phyloP scores from a whole-genome alignment of 2,329 filamentous ascomycete genomes.

The Phoma sp. region DNA sequence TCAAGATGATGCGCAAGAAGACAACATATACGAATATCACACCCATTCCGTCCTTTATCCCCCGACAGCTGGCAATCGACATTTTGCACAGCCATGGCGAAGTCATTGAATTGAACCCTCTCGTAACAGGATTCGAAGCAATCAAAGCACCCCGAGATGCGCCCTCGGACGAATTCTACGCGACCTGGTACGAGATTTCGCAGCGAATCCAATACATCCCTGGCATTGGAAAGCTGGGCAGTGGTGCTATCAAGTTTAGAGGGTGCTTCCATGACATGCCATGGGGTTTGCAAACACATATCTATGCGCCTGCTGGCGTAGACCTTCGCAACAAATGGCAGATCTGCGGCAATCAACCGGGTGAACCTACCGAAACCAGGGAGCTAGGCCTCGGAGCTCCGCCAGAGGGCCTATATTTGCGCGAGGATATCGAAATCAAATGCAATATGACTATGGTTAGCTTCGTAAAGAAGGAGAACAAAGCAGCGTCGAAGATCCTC shows the following conservation, averaged over 20 bases:
- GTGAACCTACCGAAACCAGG: constrained; percentile 67
- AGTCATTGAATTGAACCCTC: constrained; percentile 74
- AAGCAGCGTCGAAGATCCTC: constrained; percentile 72
- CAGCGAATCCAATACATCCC: constrained; percentile 74
- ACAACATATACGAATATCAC: constrained; percentile 73
- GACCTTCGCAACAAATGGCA: constrained; percentile 74
- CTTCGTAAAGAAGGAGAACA: constrained; percentile 72
- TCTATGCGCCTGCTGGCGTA: constrained; percentile 71
- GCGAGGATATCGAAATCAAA: constrained; percentile 74
- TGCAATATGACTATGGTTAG: constrained; percentile 71
- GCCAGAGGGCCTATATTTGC: constrained; percentile 70
- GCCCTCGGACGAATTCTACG: constrained; percentile 73
- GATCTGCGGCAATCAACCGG: constrained; percentile 73
- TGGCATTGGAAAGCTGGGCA: constrained; percentile 70
- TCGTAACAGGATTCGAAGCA: constrained; percentile 69
- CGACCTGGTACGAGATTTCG: constrained; percentile 76
- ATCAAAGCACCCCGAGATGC: constrained; percentile 73
- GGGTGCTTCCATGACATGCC: constrained; percentile 77
- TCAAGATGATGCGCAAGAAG: constrained; percentile 61
- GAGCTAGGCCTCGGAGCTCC: constrained; percentile 72
- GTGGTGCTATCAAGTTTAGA: constrained; percentile 72
- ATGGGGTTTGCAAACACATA: constrained; percentile 75
- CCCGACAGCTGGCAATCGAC: constrained; percentile 74
- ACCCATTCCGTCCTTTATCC: constrained; percentile 73
- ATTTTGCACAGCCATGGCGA: constrained; percentile 75